phyloP scores from a whole-genome alignment of 768 basidiomycete species.

The Antrodiella citrinella region DNA sequence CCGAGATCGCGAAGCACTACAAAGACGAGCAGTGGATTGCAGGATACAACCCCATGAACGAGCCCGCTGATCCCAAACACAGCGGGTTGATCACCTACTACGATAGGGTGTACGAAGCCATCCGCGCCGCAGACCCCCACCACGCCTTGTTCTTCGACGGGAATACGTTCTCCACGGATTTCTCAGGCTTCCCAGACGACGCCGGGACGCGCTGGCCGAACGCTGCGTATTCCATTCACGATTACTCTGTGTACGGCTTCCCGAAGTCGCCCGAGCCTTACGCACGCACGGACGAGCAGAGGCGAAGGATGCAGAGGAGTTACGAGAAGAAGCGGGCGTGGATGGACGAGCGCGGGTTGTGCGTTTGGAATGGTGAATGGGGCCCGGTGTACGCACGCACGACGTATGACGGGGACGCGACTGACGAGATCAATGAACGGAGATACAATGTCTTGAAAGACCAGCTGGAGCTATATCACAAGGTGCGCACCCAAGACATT shows the following conservation, averaged over 20 bases:
- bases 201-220: conserved; percentile 55
- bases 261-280: conserved; percentile 52
- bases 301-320: conserved; percentile 40
- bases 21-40: conserved; percentile 73
- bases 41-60: conserved; percentile 82
- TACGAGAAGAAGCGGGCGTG: conserved; percentile 73
- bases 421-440: conserved; percentile 59
- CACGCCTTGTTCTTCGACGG: conserved; percentile 78
- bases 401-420: conserved; percentile 42
- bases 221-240: conserved; percentile 73
- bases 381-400: conserved; percentile 76
- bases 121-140: conserved; percentile 57
- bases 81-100: conserved; percentile 59
- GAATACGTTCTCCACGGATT: conserved; percentile 76
- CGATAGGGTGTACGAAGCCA: conserved; percentile 56
- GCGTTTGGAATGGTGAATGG: conserved; percentile 79
- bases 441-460: conserved; percentile 65
- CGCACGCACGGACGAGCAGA: conserved; percentile 45
- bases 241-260: conserved; percentile 72
- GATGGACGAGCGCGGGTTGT: conserved; percentile 61
- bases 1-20: conserved; percentile 67
- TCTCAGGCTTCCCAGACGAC: conserved; percentile 60
- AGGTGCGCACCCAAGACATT: no score
- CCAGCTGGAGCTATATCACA: conserved; percentile 65
- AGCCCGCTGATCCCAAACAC: conserved; percentile 67